Evolutionary conservation across 2,329 filamentous ascomycete species (phyloP).

Genomic region (Ophiobolus disseminans): DNA sequence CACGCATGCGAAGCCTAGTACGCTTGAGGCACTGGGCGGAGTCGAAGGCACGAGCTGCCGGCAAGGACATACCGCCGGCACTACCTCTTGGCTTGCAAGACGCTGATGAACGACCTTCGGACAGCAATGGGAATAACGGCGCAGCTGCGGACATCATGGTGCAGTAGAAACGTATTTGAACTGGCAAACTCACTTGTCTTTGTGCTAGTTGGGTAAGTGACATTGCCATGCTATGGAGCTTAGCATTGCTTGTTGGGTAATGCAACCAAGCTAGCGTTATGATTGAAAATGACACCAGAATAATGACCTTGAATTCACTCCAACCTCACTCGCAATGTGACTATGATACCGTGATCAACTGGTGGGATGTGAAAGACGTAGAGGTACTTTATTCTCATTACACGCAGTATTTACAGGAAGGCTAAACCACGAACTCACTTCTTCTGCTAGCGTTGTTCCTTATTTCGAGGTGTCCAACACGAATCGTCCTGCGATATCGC

Average conservation of each 20-base stretch:
- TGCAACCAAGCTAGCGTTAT: too few species aligned
- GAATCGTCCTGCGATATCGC: constrained; percentile 78
- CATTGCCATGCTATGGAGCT: too few species aligned
- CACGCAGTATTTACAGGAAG: constrained; percentile 18
- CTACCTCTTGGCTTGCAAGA: constrained; percentile 54
- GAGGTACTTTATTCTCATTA: too few species aligned
- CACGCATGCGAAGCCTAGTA: constrained; percentile 81
- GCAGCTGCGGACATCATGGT: constrained; percentile 48
- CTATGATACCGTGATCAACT: too few species aligned
- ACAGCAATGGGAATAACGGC: constrained; percentile 42
- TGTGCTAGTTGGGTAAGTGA: too few species aligned
- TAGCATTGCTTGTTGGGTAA: too few species aligned
- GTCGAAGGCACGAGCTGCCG: constrained; percentile 59
- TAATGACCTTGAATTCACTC: too few species aligned
- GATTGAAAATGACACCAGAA: too few species aligned
- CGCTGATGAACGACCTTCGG: constrained; percentile 30
- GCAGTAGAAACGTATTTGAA: too few species aligned
- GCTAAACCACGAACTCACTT: not conserved
- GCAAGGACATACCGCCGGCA: constrained; percentile 50
- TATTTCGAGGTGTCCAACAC: constrained; percentile 71
- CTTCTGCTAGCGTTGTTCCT: not conserved
- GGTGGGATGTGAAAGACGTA: too few species aligned
- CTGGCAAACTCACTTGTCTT: too few species aligned
- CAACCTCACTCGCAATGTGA: too few species aligned
- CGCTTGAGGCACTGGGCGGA: constrained; percentile 88